Evolutionary conservation across 2,329 filamentous ascomycete genomes (phyloP).

Genomic region (Phoma sp.): DNA sequence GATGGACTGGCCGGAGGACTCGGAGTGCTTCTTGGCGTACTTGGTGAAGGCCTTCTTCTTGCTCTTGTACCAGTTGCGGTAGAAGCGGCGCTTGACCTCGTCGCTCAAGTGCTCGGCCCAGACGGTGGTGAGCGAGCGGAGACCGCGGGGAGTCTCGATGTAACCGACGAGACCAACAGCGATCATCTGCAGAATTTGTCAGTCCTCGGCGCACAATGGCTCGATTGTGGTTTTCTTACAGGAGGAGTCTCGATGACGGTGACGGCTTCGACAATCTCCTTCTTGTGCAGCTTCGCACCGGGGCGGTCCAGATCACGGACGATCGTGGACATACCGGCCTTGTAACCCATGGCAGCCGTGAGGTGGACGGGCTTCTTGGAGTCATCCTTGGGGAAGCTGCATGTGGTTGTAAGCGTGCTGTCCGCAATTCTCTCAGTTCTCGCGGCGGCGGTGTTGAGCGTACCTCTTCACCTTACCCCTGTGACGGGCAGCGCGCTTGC

Average conservation of each 20-base stretch:
- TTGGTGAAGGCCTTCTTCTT: conserved; percentile 99
- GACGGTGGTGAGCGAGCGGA: conserved; percentile 98
- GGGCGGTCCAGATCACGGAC: conserved; percentile 99
- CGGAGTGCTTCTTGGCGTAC: conserved; percentile 99
- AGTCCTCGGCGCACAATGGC: conserved; percentile 50
- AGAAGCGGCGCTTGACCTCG: conserved; percentile 99
- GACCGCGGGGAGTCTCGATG: conserved; percentile 99
- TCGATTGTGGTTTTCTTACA: conserved; percentile 78
- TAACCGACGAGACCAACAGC: conserved; percentile 99
- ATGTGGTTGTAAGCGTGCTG: conserved; percentile 31
- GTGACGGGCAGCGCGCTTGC: conserved; percentile 91
- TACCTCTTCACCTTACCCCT: conserved; percentile 98
- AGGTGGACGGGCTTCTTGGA: conserved; percentile 99
- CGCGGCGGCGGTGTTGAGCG: conserved; percentile 54
- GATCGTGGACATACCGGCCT: conserved; percentile 99
- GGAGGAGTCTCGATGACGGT: conserved; percentile 53
- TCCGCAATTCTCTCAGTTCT: conserved; percentile 22
- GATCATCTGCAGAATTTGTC: conserved; percentile 77
- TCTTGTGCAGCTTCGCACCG: conserved; percentile 99
- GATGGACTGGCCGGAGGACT: conserved; percentile 87
- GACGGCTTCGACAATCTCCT: conserved; percentile 54
- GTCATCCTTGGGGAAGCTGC: conserved; percentile 99
- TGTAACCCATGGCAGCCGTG: conserved; percentile 98
- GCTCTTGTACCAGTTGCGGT: conserved; percentile 99
- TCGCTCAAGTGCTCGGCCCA: conserved; percentile 99